Conservation (phyloP, 768 basidiomycete species). For the Serendipita sp. region DNA sequence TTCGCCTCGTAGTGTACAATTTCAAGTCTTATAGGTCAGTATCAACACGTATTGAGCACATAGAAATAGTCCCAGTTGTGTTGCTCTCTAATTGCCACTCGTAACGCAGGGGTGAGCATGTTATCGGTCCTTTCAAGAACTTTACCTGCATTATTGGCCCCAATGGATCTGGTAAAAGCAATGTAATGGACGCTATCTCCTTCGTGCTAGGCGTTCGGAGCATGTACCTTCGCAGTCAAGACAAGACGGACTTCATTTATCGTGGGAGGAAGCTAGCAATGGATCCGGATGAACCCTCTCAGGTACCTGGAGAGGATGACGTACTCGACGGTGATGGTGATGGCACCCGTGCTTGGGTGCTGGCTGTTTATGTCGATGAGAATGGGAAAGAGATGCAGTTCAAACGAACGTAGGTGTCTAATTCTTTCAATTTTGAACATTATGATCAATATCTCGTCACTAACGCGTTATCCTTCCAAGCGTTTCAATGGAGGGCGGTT, state of each 20-base stretch:
- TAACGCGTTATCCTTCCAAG: conserved; percentile 24
- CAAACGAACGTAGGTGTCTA: conserved; percentile 64
- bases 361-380: conserved; percentile 71
- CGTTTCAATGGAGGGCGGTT: conserved; percentile 71
- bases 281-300: conserved; percentile 26
- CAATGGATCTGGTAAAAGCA: conserved; percentile 97
- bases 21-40: conserved; percentile 86
- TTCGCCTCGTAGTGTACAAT: conserved; percentile 81
- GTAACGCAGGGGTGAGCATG: conserved; percentile 48
- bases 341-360: conserved; percentile 89
- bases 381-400: conserved; percentile 76
- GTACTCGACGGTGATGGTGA: conserved; percentile 57
- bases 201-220: conserved; percentile 96
- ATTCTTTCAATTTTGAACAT: background rate
- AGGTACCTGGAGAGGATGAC: conserved; percentile 27
- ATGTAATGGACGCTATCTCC: conserved; percentile 98
- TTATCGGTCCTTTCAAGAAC: conserved; percentile 77
- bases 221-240: conserved; percentile 79
- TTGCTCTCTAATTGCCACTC: conserved; percentile 5
- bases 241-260: conserved; percentile 90
- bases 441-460: background rate
- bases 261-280: conserved; percentile 56
- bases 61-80: background rate
- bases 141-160: conserved; percentile 97
- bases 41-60: background rate